phyloP scores from a whole-genome alignment of 2,329 filamentous ascomycete species.

The Ophiostoma pallidulum region DNA sequence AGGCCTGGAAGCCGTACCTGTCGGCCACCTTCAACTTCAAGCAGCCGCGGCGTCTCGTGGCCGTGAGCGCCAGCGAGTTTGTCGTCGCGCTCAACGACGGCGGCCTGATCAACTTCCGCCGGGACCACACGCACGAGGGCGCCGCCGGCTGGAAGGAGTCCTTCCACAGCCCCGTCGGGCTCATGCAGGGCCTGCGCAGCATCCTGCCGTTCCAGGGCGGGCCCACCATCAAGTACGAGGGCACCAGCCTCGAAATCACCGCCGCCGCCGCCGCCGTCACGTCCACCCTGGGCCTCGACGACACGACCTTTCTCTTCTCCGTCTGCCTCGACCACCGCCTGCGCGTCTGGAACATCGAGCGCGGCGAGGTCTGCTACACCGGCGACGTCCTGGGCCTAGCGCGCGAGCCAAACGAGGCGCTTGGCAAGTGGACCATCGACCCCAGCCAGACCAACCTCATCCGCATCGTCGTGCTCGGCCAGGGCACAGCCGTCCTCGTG shows the following conservation, averaged over 20 bases:
- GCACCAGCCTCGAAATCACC: slow-evolving; percentile 55
- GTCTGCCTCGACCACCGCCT: slow-evolving; percentile 83
- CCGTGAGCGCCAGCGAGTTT: slow-evolving; percentile 62
- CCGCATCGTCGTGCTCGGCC: slow-evolving; percentile 53
- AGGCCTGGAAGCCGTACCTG: slow-evolving; percentile 65
- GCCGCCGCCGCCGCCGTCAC: slow-evolving; percentile 55
- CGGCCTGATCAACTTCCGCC: slow-evolving; percentile 61
- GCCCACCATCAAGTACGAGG: slow-evolving; percentile 54
- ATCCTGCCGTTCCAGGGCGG: slow-evolving; percentile 58
- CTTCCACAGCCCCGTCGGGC: slow-evolving; percentile 64
- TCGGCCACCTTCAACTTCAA: slow-evolving; percentile 70
- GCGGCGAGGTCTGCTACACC: slow-evolving; percentile 65
- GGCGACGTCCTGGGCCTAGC: slow-evolving; percentile 67
- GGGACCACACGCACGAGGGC: slow-evolving; percentile 41
- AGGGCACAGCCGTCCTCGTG: slow-evolving; percentile 51
- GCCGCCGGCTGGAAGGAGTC: slow-evolving; percentile 55
- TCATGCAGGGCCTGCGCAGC: slow-evolving; percentile 57
- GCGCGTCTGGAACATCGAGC: slow-evolving; percentile 81
- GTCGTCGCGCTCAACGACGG: slow-evolving; percentile 76
- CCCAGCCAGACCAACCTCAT: slow-evolving; percentile 70
- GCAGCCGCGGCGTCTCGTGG: slow-evolving; percentile 70
- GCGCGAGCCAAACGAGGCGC: slow-evolving; percentile 53
- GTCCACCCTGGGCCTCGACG: slow-evolving; percentile 40
- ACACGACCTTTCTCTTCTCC: slow-evolving; percentile 55
- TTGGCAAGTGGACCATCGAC: slow-evolving; percentile 66